Conservation (phyloP, 441 rosid genomes). For the Pelargonium myrrhifolium region DNA sequence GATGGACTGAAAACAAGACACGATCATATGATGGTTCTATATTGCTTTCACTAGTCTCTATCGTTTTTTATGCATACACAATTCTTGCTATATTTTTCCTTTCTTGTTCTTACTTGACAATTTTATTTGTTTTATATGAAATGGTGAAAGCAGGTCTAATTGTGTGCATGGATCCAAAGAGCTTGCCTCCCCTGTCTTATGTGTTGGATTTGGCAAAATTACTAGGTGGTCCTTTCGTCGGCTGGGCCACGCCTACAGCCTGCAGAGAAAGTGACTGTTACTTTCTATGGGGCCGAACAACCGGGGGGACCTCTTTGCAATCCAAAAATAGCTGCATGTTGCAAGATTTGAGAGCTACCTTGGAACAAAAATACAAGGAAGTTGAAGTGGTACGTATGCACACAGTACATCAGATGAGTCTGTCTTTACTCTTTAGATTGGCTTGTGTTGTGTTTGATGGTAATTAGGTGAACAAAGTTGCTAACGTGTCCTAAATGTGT, state of each 20-base stretch:
- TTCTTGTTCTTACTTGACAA: not conserved
- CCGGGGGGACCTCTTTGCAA: not conserved
- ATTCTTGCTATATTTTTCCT: not conserved
- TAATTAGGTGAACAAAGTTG: conserved; percentile 34
- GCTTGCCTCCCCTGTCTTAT: not conserved
- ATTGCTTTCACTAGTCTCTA: not conserved
- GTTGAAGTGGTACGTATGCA: not conserved
- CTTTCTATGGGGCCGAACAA: not conserved
- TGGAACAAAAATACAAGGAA: not conserved
- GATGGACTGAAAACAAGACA: not conserved
- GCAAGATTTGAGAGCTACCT: not conserved
- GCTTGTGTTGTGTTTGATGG: conserved; percentile 38
- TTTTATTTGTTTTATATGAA: not conserved
- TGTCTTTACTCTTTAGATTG: conserved; percentile 24
- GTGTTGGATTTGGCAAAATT: conserved; percentile 1
- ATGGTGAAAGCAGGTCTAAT: not conserved
- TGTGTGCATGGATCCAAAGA: not conserved
- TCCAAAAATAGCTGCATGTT: not conserved
- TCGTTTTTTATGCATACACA: not conserved
- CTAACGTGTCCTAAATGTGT: not conserved
- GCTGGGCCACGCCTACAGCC: not conserved
- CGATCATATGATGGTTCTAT: not conserved
- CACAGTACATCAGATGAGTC: not conserved
- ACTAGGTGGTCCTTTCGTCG: not conserved
- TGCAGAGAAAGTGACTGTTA: not conserved